Base-by-base conservation (phyloP, 106 monocot species). In the Vanilla planifolia region DNA sequence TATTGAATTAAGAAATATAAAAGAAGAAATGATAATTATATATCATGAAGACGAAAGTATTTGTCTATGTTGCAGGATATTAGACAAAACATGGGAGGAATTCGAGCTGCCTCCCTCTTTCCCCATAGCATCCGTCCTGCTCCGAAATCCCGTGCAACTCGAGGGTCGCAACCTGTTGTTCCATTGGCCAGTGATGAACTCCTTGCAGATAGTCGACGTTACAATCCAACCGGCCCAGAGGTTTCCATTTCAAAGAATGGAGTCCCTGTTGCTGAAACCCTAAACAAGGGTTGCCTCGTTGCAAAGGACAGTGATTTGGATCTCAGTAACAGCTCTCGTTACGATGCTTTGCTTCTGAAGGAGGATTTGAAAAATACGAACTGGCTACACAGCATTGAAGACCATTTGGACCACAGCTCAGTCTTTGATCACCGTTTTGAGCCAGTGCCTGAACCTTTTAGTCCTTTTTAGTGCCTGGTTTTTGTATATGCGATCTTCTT, bases 21-120 rank as follows among this genome's bases (percentile, higher is more conserved):
- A 47, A 20, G 11, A 20, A 2, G 20, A 48, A 23, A 48, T 48
- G 48, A 48, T 23, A 21, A 23, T 21, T 48, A 22, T 48, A 48
- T 21, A 5, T 21, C 44, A 45, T 9, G 4, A 15, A 7, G n/a
- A n/a, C n/a, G n/a, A n/a, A n/a, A n/a, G n/a, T n/a, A n/a, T n/a
- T n/a, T n/a, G n/a, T n/a, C n/a, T n/a, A n/a, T n/a, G n/a, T n/a
- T 20, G 9, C 67, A 99, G 98, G 98, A 99, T 60, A 85, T 99
- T 28, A 75, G 82, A 8, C 92, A 92, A 72, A 75, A 73, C 17
- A 68, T 88, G 48, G 88, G 87, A 17, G 75, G 81, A 14, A 82
- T 92, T 23, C 79, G 85, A 34, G 84, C 88, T 7, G 66, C 88
- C 22, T 85, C 98, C 3, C 71, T 99, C 30, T 99, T 99, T 56